A percentile compares a stretch with the other conserved stretches of the same genome.
These are phyloP conservation scores for Heimioporus punctisporus DNA, from an alignment of 1,284 basidiomycete genomes.

Conservation along the genomic window DNA sequence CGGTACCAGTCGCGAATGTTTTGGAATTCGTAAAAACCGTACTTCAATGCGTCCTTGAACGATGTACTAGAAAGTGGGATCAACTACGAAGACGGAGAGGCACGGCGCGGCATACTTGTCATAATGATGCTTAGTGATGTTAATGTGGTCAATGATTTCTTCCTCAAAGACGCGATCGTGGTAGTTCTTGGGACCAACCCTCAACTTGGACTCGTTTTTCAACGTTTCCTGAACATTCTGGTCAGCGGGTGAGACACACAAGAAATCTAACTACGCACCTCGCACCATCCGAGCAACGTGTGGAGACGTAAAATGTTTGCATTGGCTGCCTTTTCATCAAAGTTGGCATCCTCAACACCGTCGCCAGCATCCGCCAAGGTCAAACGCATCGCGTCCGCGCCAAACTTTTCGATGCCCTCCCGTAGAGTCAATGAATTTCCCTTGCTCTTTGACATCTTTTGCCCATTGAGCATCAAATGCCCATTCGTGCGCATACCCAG, in stretches of 20 bases:
- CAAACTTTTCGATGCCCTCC: slow-evolving; percentile 85
- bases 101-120: slow-evolving; percentile 61
- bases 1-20: slow-evolving; percentile 96
- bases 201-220: slow-evolving; percentile 67
- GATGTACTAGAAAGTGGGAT: slow-evolving; percentile 63
- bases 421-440: slow-evolving; percentile 86
- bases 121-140: slow-evolving; percentile 79
- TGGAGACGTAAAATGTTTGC: slow-evolving; percentile 96
- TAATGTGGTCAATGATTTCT: slow-evolving; percentile 89
- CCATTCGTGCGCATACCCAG: slow-evolving; percentile 94
- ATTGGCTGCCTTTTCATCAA: slow-evolving; percentile 99
- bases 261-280: slow-evolving; percentile 50
- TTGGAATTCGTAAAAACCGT: slow-evolving; percentile 97
- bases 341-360: slow-evolving; percentile 97
- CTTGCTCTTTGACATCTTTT: slow-evolving; percentile 99
- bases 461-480: slow-evolving; percentile 97
- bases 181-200: slow-evolving; percentile 69
- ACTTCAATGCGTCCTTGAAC: slow-evolving; percentile 97
- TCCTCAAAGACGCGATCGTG: slow-evolving; percentile 93
- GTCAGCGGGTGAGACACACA: slow-evolving; percentile 5
- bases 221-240: slow-evolving; percentile 67
- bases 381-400: slow-evolving; percentile 92
- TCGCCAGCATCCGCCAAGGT: slow-evolving; percentile 97
- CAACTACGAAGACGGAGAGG: neutral
- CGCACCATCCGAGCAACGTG: slow-evolving; percentile 92